These are phyloP conservation scores for Diaporthe velutina DNA, from an alignment of 2,329 filamentous ascomycete genomes.

Conservation along the genomic window DNA sequence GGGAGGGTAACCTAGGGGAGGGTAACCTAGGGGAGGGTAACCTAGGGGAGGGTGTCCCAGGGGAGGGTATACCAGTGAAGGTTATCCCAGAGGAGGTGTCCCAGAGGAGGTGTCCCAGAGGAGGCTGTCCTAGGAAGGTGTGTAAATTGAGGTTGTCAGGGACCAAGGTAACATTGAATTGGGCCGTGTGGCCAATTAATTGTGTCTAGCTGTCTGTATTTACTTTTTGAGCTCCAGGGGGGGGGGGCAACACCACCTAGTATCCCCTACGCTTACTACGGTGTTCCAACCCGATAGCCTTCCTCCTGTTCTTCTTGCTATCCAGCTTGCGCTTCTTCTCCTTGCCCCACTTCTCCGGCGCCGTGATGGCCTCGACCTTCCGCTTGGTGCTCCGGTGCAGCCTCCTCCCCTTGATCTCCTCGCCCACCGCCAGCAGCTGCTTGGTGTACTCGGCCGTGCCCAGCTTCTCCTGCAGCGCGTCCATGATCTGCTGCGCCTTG, in stretches of 20 bases:
- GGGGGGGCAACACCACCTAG: slow-evolving; percentile 55
- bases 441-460: slow-evolving; percentile 85
- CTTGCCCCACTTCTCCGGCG: slow-evolving; percentile 82
- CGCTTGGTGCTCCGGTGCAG: slow-evolving; percentile 85
- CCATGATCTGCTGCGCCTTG: slow-evolving; percentile 82
- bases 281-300: slow-evolving; percentile 81
- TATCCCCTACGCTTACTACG: slow-evolving; percentile 79
- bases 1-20: too few species aligned
- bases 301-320: slow-evolving; percentile 85
- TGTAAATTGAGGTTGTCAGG: background rate
- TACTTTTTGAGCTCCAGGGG: background rate
- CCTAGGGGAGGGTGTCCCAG: too few species aligned
- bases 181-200: background rate
- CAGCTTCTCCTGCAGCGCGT: slow-evolving; percentile 85
- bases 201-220: background rate
- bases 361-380: slow-evolving; percentile 86
- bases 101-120: too few species aligned
- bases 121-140: too few species aligned
- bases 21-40: background rate
- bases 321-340: slow-evolving; percentile 88
- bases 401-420: slow-evolving; percentile 78
- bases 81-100: too few species aligned
- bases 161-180: too few species aligned
- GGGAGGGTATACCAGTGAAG: too few species aligned
- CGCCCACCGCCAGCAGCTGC: slow-evolving; percentile 78